Base-by-base conservation (phyloP, 2,329 filamentous ascomycete species). In the Fonsecaea nubica region DNA sequence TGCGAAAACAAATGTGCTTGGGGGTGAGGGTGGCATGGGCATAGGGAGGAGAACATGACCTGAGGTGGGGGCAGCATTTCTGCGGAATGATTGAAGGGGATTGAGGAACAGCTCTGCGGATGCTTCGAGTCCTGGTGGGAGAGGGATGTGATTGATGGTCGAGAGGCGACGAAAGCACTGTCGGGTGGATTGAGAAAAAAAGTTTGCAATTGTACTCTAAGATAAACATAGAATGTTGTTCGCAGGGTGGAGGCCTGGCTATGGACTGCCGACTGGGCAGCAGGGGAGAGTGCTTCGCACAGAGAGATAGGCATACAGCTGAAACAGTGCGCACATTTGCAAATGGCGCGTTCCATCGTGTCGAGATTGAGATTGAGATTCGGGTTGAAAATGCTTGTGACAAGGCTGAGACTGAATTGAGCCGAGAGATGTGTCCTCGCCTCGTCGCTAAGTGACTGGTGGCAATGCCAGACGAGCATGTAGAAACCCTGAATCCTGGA, bases 141-240 rank as follows among this genome's bases (percentile, higher is more conserved):
- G 45, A n/a, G 7, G 12, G 18, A 21, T 21, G 45, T 25, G 25
- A 25, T 25, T 25, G 45, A 50, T 8, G 12, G 45, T 25, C 45
- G 45, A 50, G 21, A 50, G 45, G 45, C 8, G 45, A 50, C 13
- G 18, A 21, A 50, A 30, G 18, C 45, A 50, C 9, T 3, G 7
- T 3, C 13, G 45, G 45, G 10, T 50, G 45, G 45, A 10, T 25
- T 12, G 18, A 50, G 57, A 30, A 50, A 30, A 50, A 59, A 59
- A 59, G 40, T 45, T 9, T 60, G 57, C 54, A 57, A 59, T 45
- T 64, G 62, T 64, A 64, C 55, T 64, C 56, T 55, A 64, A 58
- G 40, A 64, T 59, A 62, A 62, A 55, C 50, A 62, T 62, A 62
- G 60, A 62, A 55, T 55, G 60, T 62, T 62, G 21, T 48, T 56